phyloP scores from a whole-genome alignment of 1,284 basidiomycete species.

The Leccinum ambiguum region DNA sequence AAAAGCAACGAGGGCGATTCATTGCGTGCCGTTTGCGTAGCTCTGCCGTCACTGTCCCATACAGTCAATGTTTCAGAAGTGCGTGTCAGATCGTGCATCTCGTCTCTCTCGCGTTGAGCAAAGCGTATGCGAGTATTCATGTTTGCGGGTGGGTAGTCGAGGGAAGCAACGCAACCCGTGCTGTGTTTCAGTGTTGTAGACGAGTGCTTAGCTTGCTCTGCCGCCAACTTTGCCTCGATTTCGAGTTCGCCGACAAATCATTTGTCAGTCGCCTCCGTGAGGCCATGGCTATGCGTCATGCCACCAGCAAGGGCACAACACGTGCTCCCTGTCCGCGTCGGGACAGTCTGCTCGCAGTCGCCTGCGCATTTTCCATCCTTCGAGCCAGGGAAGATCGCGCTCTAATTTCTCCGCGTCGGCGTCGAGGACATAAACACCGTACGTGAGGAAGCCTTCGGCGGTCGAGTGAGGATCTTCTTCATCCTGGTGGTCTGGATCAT shows the following conservation, averaged over 20 bases:
- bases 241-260: conserved; percentile 25
- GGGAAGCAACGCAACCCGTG: neutral
- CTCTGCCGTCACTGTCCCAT: conserved; percentile 22
- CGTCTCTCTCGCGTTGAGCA: conserved; percentile 78
- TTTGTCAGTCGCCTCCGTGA: conserved; percentile 24
- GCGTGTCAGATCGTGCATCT: conserved; percentile 86
- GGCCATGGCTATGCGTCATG: conserved; percentile 20
- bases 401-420: conserved; percentile 35
- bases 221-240: conserved; percentile 21
- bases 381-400: conserved; percentile 30
- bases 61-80: conserved; percentile 25
- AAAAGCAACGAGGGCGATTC: neutral
- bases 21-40: conserved; percentile 18
- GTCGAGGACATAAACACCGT: conserved; percentile 64
- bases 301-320: conserved; percentile 3
- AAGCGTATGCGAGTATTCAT: conserved; percentile 39
- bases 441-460: conserved; percentile 42
- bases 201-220: conserved; percentile 6
- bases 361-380: conserved; percentile 30
- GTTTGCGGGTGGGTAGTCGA: conserved; percentile 4
- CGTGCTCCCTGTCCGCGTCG: neutral
- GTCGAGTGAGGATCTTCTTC: conserved; percentile 25
- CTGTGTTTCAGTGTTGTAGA: neutral
- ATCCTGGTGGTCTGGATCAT: conserved; percentile 6
- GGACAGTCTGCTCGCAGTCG: conserved; percentile 16